Conservation (phyloP, 495 filamentous ascomycete species). For the Neurospora sp. region DNA sequence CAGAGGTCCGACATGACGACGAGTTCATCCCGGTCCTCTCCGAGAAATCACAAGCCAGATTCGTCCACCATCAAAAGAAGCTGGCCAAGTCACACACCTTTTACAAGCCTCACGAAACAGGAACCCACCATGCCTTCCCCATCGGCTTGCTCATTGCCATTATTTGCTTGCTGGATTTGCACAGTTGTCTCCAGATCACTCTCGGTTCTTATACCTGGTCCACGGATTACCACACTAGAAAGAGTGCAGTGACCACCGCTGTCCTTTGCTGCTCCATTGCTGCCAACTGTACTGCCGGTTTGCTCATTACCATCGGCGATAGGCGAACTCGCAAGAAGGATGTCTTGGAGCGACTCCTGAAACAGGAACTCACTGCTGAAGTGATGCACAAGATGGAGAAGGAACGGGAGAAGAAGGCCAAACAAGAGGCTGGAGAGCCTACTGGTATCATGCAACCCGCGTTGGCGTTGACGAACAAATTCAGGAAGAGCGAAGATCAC, state of each 20-base stretch:
- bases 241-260: conserved; percentile 61
- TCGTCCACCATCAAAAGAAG: conserved; percentile 64
- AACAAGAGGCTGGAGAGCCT: conserved; percentile 3
- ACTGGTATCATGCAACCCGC: not conserved
- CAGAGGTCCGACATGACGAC: conserved; percentile 30
- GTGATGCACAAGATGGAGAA: conserved; percentile 64
- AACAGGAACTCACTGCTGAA: conserved; percentile 62
- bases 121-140: conserved; percentile 70
- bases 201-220: conserved; percentile 67
- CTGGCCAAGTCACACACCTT: conserved; percentile 71
- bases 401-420: conserved; percentile 34
- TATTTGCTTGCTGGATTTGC: conserved; percentile 64
- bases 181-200: conserved; percentile 64
- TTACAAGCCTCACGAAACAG: conserved; percentile 76
- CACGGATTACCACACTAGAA: conserved; percentile 52
- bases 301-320: conserved; percentile 65
- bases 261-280: conserved; percentile 69
- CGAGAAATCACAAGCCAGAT: conserved; percentile 48
- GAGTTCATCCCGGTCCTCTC: conserved; percentile 45
- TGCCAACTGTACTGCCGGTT: conserved; percentile 59
- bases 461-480: not conserved
- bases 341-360: conserved; percentile 60
- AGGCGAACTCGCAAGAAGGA: conserved; percentile 70
- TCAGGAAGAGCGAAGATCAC: not conserved
- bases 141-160: conserved; percentile 58